A percentile compares a stretch with the other conserved stretches of the same genome.
phyloP scores from a whole-genome alignment of 495 filamentous ascomycete species.

The Emericellopsis terricola region DNA sequence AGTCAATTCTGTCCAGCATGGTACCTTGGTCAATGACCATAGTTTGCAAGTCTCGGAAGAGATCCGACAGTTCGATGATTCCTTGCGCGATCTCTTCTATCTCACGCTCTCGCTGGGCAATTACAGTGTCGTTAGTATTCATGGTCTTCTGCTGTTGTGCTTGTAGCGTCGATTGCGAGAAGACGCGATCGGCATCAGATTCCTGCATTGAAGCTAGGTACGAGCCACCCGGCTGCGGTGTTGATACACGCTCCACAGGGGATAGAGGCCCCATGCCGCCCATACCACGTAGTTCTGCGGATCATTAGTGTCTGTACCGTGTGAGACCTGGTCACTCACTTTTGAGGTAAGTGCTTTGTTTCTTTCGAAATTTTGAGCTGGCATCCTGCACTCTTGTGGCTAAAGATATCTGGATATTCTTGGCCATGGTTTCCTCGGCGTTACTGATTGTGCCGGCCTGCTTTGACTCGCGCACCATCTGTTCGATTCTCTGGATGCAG shows the following conservation, averaged over 20 bases:
- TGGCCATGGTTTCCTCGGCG: constrained; percentile 87
- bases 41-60: constrained; percentile 86
- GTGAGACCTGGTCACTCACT: constrained; percentile 38
- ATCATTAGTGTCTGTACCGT: too few species aligned
- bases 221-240: constrained; percentile 27
- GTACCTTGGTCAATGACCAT: constrained; percentile 99
- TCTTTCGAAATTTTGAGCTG: constrained; percentile 86
- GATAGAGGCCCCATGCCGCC: constrained; percentile 19
- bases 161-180: constrained; percentile 79
- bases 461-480: constrained; percentile 61
- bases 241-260: constrained; percentile 33
- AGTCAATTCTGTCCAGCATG: constrained; percentile 94
- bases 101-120: constrained; percentile 85
- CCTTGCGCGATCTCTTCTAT: constrained; percentile 96
- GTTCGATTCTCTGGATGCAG: constrained; percentile 69
- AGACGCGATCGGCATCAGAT: constrained; percentile 77
- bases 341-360: constrained; percentile 89
- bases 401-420: constrained; percentile 83
- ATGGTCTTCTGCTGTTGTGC: constrained; percentile 41
- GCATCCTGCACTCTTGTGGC: constrained; percentile 79
- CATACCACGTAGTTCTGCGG: constrained; percentile 68
- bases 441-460: constrained; percentile 46
- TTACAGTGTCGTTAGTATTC: constrained; percentile 65
- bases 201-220: constrained; percentile 60
- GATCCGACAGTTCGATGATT: constrained; percentile 89